phyloP scores from a whole-genome alignment of 805 yeast genomes.

The Tetrapisispora fleetii region DNA sequence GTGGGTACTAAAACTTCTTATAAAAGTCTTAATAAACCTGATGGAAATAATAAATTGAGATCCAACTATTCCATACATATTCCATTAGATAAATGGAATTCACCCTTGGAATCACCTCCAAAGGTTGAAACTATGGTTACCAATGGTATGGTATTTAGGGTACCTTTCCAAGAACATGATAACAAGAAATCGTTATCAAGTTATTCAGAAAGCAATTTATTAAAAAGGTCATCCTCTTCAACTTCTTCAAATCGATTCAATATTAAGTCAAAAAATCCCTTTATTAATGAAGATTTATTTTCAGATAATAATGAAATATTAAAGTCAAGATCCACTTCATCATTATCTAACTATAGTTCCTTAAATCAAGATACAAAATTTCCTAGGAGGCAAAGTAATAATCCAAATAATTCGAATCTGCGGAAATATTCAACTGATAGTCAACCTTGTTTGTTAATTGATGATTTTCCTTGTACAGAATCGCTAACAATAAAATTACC shows the following conservation, averaged over 20 bases:
- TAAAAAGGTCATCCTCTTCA: neutral
- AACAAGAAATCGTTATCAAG: neutral
- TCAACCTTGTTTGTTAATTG: neutral
- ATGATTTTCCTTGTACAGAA: neutral
- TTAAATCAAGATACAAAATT: neutral
- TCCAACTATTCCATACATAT: neutral
- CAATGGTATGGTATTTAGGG: conserved; percentile 40
- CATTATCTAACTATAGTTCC: neutral
- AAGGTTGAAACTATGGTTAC: conserved; percentile 20
- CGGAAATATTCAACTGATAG: neutral
- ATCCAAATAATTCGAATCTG: neutral
- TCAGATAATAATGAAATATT: neutral
- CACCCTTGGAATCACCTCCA: neutral
- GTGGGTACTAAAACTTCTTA: too few species aligned
- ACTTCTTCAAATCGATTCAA: neutral
- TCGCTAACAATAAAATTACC: neutral
- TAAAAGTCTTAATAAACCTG: neutral
- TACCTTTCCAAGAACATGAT: conserved; percentile 52
- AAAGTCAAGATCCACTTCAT: neutral
- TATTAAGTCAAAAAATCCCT: neutral
- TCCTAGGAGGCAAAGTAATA: neutral
- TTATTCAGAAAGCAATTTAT: neutral
- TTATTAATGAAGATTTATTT: neutral
- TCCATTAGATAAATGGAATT: neutral
- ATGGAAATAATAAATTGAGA: neutral